phyloP scores from a whole-genome alignment of 371 early-diverging fungal species.

The Mucor velutinosus region DNA sequence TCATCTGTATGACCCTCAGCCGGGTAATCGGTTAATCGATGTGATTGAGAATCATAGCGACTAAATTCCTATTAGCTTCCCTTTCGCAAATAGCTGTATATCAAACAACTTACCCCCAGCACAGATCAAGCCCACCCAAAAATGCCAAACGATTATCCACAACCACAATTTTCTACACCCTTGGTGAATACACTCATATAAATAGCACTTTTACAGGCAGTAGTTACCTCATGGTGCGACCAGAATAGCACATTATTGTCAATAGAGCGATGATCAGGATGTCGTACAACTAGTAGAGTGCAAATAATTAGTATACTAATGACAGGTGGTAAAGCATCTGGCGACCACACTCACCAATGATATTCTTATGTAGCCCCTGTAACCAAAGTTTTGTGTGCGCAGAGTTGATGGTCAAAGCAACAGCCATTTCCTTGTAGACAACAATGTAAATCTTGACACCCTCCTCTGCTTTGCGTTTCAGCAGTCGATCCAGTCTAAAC shows the following conservation, averaged over 20 bases:
- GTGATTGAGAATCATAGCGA: conserved; percentile 85
- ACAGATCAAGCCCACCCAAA: conserved; percentile 82
- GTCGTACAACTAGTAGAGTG: conserved; percentile 55
- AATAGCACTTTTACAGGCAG: background rate
- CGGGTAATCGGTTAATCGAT: conserved; percentile 74
- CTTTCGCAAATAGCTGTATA: background rate
- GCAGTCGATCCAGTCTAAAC: conserved; percentile 82
- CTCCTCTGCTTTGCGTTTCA: conserved; percentile 83
- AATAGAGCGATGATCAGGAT: conserved; percentile 69
- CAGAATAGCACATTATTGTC: conserved; percentile 69
- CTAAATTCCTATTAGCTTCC: conserved; percentile 27
- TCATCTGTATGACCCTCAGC: conserved; percentile 44
- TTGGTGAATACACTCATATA: background rate
- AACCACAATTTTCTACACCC: conserved; percentile 67
- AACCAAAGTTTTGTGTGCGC: conserved; percentile 81
- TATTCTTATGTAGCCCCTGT: conserved; percentile 79
- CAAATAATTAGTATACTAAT: background rate
- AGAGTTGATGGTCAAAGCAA: conserved; percentile 80
- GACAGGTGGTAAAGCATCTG: background rate
- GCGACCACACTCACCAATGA: conserved; percentile 52
- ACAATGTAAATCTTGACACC: conserved; percentile 90
- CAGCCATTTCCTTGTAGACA: conserved; percentile 86
- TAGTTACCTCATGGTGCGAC: conserved; percentile 71
- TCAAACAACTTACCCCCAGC: conserved; percentile 58
- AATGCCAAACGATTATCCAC: conserved; percentile 77